These are phyloP conservation scores for Sanghuangporus baumii DNA, from an alignment of 1,284 basidiomycete species.

Conservation along the genomic window DNA sequence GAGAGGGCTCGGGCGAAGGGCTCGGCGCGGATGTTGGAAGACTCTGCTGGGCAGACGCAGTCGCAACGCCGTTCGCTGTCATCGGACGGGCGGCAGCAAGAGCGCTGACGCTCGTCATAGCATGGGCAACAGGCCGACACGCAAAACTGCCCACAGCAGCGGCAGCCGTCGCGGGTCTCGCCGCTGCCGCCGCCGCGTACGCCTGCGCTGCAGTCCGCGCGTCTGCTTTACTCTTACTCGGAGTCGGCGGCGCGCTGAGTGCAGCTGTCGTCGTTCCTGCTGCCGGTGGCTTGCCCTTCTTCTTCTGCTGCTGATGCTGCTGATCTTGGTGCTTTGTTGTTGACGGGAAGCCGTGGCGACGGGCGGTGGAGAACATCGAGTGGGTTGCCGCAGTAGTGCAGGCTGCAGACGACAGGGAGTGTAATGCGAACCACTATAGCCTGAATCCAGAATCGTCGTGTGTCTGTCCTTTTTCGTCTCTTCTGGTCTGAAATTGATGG, in stretches of 20 bases:
- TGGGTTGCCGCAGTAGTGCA: not conserved
- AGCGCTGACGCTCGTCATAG: not conserved
- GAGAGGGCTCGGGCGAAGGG: not conserved
- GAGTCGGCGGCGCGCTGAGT: constrained; percentile 12
- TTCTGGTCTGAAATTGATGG: not conserved
- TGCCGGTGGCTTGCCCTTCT: not conserved
- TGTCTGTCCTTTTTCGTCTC: not conserved
- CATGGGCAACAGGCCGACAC: not conserved
- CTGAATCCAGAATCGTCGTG: not conserved
- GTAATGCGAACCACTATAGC: constrained; percentile 22
- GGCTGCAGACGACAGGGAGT: constrained; percentile 22
- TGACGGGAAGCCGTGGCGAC: constrained; percentile 14
- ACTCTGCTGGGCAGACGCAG: constrained; percentile 3
- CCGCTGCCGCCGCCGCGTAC: constrained; percentile 4
- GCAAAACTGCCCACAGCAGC: not conserved
- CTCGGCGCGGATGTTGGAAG: constrained; percentile 12
- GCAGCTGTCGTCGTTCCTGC: not conserved
- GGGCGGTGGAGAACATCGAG: constrained; percentile 14
- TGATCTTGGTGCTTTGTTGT: not conserved
- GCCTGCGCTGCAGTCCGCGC: not conserved
- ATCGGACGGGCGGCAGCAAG: not conserved
- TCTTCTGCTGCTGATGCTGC: not conserved
- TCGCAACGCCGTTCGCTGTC: not conserved
- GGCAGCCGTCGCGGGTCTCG: constrained; percentile 10
- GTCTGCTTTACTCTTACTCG: constrained; percentile 1